Evolutionary conservation across 352 stramenopile genomes (phyloP), one percentile per base, ranked within the genome.

Genomic region (Thalassiosira mediterranea): DNA sequence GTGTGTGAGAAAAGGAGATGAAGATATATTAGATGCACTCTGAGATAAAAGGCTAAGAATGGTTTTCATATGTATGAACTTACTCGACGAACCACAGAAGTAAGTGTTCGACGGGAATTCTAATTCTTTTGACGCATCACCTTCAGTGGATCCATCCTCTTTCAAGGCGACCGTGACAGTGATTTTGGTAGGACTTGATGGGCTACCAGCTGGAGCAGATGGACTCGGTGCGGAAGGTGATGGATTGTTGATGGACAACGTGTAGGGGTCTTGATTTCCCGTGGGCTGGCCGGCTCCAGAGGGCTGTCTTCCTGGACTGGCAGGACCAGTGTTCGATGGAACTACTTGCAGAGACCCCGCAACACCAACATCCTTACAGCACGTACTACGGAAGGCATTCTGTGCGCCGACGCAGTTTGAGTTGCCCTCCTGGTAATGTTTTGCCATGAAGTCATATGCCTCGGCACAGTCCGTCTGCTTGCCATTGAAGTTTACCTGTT

Each of bases 371-470:
- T 62, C 48, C 49, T 11, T 15, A 19, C 62, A 71, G 17, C 62
- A 71, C 7, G 62, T 52, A 17, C 49, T 48, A 15, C 29, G 25
- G 1, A 71, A 38, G 26, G 62, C 62, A n/a, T 49, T 32, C 19
- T 71, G 62, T 13, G 62, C 62, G 8, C 21, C 62, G 19, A 46
- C 51, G 21, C 62, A 71, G 17, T 58, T 71, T 26, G 28, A 0
- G 31, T 5, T 17, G 13, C 32, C 62, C 26, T 71, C 49, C 4
- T 54, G 37, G 26, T 62, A 71, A 54, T 71, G 47, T 25, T 52
- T 38, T 23, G 37, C 62, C 62, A 71, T 71, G 21, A 51, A 44
- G 59, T 71, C 26, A 23, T 71, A 62, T 44, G 62, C 62, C 23
- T 53, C 32, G 19, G 28, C 2, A 54, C 62, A 71, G 1, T 48